These are phyloP conservation scores for Naganishia kalamii DNA, from an alignment of 768 basidiomycete species.

Conservation along the genomic window DNA sequence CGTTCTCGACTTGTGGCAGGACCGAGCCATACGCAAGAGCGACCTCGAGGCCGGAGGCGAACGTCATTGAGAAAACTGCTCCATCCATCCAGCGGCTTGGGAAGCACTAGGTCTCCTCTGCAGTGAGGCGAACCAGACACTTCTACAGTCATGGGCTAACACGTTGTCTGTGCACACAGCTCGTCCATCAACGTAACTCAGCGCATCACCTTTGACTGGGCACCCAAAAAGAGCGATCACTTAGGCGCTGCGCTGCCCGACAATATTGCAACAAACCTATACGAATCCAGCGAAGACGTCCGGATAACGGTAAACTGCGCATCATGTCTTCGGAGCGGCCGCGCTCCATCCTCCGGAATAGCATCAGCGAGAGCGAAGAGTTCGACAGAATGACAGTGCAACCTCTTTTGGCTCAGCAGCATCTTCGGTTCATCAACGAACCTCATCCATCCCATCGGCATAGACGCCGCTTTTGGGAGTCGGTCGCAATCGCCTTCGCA, in stretches of 20 bases:
- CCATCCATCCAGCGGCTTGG: too few relatives aligned
- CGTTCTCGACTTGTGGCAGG: too few relatives aligned
- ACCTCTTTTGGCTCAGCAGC: neutral
- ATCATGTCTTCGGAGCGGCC: neutral
- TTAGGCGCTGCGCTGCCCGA: too few relatives aligned
- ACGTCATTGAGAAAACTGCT: too few relatives aligned
- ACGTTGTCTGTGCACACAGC: too few relatives aligned
- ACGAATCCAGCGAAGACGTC: too few relatives aligned
- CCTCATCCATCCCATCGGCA: neutral
- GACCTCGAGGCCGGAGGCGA: too few relatives aligned
- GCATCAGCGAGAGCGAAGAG: neutral
- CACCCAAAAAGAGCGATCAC: neutral
- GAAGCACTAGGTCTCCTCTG: too few relatives aligned
- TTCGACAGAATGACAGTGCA: neutral
- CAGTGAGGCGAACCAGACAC: too few relatives aligned
- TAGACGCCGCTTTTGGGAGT: conserved; percentile 3
- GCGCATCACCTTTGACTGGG: neutral
- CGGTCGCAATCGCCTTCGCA: neutral
- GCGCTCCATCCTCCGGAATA: conserved; percentile 4
- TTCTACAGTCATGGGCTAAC: too few relatives aligned
- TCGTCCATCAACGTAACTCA: neutral
- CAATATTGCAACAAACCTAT: too few relatives aligned
- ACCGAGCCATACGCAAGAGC: too few relatives aligned
- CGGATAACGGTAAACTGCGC: neutral
- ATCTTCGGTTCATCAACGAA: conserved; percentile 8